Conservation (phyloP, 257 asterid genomes). For the Rauvolfia tetraphylla region DNA sequence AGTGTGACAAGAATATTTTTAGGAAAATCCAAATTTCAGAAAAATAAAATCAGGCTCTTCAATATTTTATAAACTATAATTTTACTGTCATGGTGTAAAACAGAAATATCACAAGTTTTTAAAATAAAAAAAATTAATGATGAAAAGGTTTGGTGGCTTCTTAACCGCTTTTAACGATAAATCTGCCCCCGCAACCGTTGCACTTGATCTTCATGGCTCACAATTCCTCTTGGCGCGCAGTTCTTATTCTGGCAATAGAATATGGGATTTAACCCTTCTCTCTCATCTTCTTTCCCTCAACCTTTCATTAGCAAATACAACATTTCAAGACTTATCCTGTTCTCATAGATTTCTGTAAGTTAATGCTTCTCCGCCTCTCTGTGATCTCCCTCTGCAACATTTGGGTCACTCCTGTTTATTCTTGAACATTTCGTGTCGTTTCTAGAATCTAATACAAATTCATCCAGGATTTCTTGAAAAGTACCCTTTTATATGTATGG, state of each 20-base stretch:
- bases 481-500: neutral
- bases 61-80: too few relatives aligned
- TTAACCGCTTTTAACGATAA: slow-evolving; percentile 18
- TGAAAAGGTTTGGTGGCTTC: neutral
- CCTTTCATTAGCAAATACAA: neutral
- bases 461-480: neutral
- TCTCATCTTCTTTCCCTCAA: slow-evolving; percentile 5
- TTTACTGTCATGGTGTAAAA: too few relatives aligned
- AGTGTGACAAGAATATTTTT: too few relatives aligned
- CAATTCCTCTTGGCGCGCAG: slow-evolving; percentile 18
- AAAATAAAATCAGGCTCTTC: too few relatives aligned
- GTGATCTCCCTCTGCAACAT: neutral
- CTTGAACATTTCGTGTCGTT: neutral
- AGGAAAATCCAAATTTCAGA: too few relatives aligned
- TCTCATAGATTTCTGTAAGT: slow-evolving; percentile 8
- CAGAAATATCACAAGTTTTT: neutral
- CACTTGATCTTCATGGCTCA: neutral
- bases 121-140: neutral
- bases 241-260: neutral
- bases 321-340: neutral
- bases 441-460: too few relatives aligned
- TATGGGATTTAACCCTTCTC: neutral
- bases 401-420: neutral
- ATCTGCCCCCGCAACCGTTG: neutral
- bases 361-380: too few relatives aligned